Base-by-base conservation (phyloP, 495 filamentous ascomycete genomes). In the Neurospora sp. region DNA sequence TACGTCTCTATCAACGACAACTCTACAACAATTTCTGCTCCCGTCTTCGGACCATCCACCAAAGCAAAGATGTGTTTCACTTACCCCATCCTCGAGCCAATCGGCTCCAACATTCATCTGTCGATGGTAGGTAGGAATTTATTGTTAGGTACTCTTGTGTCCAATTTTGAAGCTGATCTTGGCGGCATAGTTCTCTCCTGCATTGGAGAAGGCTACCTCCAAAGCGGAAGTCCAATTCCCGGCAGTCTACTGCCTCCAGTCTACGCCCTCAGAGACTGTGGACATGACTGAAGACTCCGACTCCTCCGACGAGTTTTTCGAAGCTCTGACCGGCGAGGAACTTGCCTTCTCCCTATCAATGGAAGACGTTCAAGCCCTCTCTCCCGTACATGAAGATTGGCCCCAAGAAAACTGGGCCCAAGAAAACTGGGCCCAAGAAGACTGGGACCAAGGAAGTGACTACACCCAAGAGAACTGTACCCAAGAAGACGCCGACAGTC, bases 341-440 rank as follows among this genome's bases (percentile, higher is more conserved):
- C 1, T 16, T 1, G 2, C 27, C 27, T 27, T 2, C 27, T 27
- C 27, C 27, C 27, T 27, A 27, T 27, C 27, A 27, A 27, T 4
- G 47, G 5, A 27, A 14, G 9, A 27, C 0, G 0, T 31, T 27
- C 5, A 61, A 61, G 10, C 5, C 4, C 0, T 22, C 3, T 22
- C 20, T 0, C 10, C 53, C 14, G 8, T 16, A 6, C 6, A 16
- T 1, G 27, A 35, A 5, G 47, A 31, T 31, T 59, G 47, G 47
- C 2, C 0, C 10, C 20, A 59, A 3, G 27, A 27, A 1, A 0
- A 0, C 0, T 27, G 22, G 22, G 1, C 22, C 1, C 22, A 27
- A 27, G 22, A 1, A 27, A 1, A 27, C 22, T 27, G 27, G 27
- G 0, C 27, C 27, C 27, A 27, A 27, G 27, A 3, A 27, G 0